Percentiles rank a stretch among this genome's conserved stretches.
phyloP scores from a whole-genome alignment of 2,329 filamentous ascomycete species.

The Diaporthe sp. region DNA sequence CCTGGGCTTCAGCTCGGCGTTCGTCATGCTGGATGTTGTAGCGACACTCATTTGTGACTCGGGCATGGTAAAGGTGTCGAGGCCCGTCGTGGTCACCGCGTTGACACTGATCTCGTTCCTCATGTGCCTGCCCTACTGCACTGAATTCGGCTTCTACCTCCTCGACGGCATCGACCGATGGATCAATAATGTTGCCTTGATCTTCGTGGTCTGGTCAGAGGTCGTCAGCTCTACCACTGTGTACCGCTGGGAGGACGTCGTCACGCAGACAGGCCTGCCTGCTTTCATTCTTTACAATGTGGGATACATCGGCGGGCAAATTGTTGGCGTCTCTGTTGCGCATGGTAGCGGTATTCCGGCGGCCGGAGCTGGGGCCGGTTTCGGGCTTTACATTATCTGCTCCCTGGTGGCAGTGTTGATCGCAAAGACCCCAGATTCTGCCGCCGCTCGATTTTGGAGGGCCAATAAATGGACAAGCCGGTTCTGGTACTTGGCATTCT shows the following conservation, averaged over 20 bases:
- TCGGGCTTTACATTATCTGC: slow-evolving; percentile 64
- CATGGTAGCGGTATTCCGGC: slow-evolving; percentile 7
- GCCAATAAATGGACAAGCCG: slow-evolving; percentile 53
- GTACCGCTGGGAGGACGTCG: slow-evolving; percentile 65
- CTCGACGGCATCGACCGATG: slow-evolving; percentile 68
- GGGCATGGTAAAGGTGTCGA: slow-evolving; percentile 58
- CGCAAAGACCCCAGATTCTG: slow-evolving; percentile 57
- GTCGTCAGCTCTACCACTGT: slow-evolving; percentile 65
- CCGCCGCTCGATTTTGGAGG: slow-evolving; percentile 58
- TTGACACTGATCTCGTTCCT: slow-evolving; percentile 65
- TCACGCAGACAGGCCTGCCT: slow-evolving; percentile 58
- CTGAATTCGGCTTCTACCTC: slow-evolving; percentile 69
- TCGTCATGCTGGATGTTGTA: slow-evolving; percentile 70
- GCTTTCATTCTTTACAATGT: slow-evolving; percentile 61
- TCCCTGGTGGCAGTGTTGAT: slow-evolving; percentile 55
- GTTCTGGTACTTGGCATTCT: slow-evolving; percentile 68
- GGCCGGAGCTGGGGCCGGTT: slow-evolving; percentile 62
- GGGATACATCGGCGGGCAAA: slow-evolving; percentile 66
- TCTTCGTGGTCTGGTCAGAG: slow-evolving; percentile 68
- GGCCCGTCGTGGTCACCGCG: slow-evolving; percentile 62
- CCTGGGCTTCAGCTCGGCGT: slow-evolving; percentile 70
- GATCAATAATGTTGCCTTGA: slow-evolving; percentile 67
- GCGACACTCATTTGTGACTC: slow-evolving; percentile 68
- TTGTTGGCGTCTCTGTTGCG: slow-evolving; percentile 58
- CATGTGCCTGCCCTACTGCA: slow-evolving; percentile 69